A percentile compares a stretch with the other conserved stretches of the same genome.
Conservation (phyloP, 2,329 filamentous ascomycete genomes). For the Epicoccum nigrum region DNA sequence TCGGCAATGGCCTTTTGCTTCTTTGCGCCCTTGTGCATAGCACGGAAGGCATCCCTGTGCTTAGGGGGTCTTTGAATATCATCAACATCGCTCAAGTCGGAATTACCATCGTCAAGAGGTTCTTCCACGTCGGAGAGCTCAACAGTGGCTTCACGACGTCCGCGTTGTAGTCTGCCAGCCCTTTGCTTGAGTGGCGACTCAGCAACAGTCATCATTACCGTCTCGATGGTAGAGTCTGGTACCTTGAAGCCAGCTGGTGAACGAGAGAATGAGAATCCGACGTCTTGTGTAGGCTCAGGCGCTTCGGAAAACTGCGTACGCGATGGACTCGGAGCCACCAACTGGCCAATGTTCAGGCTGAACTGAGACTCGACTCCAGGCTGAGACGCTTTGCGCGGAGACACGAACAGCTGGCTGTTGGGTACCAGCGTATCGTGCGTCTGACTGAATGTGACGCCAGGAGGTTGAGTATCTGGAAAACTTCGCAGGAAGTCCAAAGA, state of each 20-base stretch:
- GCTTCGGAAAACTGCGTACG: slow-evolving; percentile 71
- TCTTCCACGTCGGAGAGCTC: slow-evolving; percentile 55
- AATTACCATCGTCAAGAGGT: slow-evolving; percentile 36
- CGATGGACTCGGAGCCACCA: slow-evolving; percentile 41
- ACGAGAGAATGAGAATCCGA: slow-evolving; percentile 70
- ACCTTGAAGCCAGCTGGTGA: slow-evolving; percentile 71
- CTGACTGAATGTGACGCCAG: slow-evolving; percentile 61
- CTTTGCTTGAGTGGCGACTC: slow-evolving; percentile 71
- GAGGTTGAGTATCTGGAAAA: slow-evolving; percentile 65
- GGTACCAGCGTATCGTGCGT: slow-evolving; percentile 64
- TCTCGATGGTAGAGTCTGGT: slow-evolving; percentile 73
- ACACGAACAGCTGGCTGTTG: slow-evolving; percentile 59
- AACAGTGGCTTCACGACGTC: slow-evolving; percentile 48
- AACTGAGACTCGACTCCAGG: slow-evolving; percentile 30
- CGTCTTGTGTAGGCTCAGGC: slow-evolving; percentile 80
- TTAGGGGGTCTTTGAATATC: slow-evolving; percentile 44
- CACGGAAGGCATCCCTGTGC: slow-evolving; percentile 66
- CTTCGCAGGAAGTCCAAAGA: slow-evolving; percentile 58
- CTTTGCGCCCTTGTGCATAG: slow-evolving; percentile 71
- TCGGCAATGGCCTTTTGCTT: slow-evolving; percentile 57
- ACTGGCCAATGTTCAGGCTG: slow-evolving; percentile 45
- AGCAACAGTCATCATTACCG: slow-evolving; percentile 62
- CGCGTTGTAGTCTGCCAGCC: slow-evolving; percentile 62
- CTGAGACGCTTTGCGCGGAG: slow-evolving; percentile 35
- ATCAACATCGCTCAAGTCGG: slow-evolving; percentile 29